Evolutionary conservation across 495 filamentous ascomycete species (phyloP), one percentile per base, ranked within the genome.

Genomic region (Recurvomyces mirabilis): DNA sequence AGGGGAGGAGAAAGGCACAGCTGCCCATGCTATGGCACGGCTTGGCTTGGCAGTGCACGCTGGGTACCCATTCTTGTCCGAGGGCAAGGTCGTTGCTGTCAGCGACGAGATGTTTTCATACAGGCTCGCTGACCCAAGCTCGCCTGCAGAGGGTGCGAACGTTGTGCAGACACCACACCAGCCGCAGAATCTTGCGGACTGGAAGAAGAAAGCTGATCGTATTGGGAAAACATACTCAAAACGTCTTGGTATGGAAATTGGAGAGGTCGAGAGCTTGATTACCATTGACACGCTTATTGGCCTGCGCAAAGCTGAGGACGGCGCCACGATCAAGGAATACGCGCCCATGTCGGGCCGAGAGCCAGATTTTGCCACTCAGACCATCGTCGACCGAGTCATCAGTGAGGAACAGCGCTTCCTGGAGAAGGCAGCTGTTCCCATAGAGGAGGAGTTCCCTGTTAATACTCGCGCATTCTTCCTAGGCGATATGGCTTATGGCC

Each of bases 21-120:
- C 79, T 26, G 78, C 82, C 51, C 59, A 71, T 34, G 87, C 88
- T 3, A 86, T 85, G 57, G 59, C 65, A 49, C 87, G 84, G 52
- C 72, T 99, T 37, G 88, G 87, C 33, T 71, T 86, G 57, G 79
- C 77, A 57, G 85, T 93, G 40, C 83, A 87, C 60, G 84, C 96
- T 47, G 93, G 93, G 41, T 99, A 93, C 60, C 93, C 93, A 5
- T 96, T 93, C 64, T 62, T 99, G 50, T 84, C 93, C 54, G 93
- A 99, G 68, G 93, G 83, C 34, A 87, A 86, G 58, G 82, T 96
- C 18, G 69, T 81, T 39, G 75, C 77, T 25, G 83, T 99, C 3
- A 93, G 87, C 1, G 93, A 99, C 57, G 89, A 96, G 60, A 68
- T 96, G 11, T 96, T 95, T 58, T 78, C 85, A 54, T 99, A 96